Base-by-base conservation (phyloP, 345 rosid species). In the Citrus unshiu region DNA sequence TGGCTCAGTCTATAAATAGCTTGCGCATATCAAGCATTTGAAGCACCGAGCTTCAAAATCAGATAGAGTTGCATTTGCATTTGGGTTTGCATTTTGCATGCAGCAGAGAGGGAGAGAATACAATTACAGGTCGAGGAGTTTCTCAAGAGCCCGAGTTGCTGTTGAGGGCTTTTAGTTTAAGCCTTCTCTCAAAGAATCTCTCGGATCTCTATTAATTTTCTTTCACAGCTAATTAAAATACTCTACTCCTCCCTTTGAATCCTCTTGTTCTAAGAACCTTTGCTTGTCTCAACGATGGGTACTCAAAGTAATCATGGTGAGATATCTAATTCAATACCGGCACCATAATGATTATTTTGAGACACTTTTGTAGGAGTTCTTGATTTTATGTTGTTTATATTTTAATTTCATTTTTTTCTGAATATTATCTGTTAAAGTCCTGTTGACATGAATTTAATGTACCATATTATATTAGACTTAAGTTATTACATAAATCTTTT, bases 131-230 rank as follows among this genome's bases (percentile, higher is more conserved):
- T 65, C 62, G 14, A 27, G 72, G 68, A 37, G 66, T 16, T 63
- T 67, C 56, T 54, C 40, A 66, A 75, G 76, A 69, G 29, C 37
- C 3, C 40, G 78, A 34, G 65, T 24, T 73, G 78, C 34, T 63
- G 35, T 61, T 10, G 73, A 68, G 1, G 67, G 69, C 27, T 74
- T 40, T 29, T 74, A 46, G 68, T 35, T 57, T 13, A 13, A 16
- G 16, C n/a, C 9, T 2, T 34, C 35, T 43, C 16, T 43, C 13
- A 43, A 43, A 43, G 51, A 5, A 14, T 29, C 27, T 13, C 22
- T 35, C 5, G 3, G 13, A 6, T 61, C 65, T 61, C 65, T 10
- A 21, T 24, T 2, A n/a, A 59, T 59, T 59, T 16, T 59, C 13
- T n/a, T n/a, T 59, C 63, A 59, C 10, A 2, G 34, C 21, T 43